Evolutionary conservation across 2,329 filamentous ascomycete species (phyloP).

Genomic region (Paracamarosporium sp.): DNA sequence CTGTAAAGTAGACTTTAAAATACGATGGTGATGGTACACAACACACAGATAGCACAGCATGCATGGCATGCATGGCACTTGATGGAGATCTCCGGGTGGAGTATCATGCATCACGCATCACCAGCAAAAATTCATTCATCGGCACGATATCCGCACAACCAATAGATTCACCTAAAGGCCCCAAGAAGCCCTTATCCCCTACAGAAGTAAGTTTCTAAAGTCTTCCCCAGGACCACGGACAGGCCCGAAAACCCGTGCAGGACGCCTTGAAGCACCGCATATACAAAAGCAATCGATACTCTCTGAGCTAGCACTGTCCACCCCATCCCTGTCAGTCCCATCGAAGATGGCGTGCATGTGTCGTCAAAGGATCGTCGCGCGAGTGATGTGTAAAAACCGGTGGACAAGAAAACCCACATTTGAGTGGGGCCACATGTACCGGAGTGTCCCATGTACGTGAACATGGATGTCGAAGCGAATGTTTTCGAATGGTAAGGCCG

Average conservation of each 20-base stretch:
- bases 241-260: neutral
- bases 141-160: no score
- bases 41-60: no score
- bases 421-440: no score
- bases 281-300: neutral
- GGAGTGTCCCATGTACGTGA: no score
- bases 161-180: neutral
- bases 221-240: neutral
- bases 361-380: neutral
- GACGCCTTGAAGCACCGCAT: neutral
- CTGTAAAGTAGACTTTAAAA: no score
- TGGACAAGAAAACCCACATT: no score
- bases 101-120: no score
- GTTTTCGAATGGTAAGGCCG: neutral
- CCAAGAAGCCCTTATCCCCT: neutral
- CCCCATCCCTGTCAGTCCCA: neutral
- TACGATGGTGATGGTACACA: no score
- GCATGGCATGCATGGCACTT: no score
- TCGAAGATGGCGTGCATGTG: neutral
- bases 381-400: neutral
- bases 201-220: neutral
- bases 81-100: no score
- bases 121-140: no score
- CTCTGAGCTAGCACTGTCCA: neutral
- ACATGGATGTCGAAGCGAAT: neutral